Conservation (phyloP, 768 basidiomycete species). For the Clitopilus passeckerianus region DNA sequence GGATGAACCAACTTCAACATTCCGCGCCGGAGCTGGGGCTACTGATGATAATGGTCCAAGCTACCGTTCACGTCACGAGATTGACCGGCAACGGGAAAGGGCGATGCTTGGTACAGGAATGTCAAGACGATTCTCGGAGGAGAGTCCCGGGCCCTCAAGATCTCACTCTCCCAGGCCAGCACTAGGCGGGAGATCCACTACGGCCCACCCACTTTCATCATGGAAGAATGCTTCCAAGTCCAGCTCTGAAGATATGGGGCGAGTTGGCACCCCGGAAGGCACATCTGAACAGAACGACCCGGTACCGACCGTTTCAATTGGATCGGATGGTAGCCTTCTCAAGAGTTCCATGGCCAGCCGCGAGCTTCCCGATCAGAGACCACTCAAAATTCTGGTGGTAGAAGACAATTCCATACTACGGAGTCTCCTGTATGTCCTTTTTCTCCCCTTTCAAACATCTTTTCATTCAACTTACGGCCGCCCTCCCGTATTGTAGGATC, state of each 20-base stretch:
- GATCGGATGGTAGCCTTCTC: constrained; percentile 62
- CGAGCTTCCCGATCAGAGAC: constrained; percentile 30
- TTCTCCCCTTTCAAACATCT: constrained; percentile 3
- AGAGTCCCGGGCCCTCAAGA: constrained; percentile 18
- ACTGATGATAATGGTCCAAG: neutral
- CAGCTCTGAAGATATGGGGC: constrained; percentile 11
- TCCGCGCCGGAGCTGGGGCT: neutral
- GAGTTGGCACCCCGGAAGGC: constrained; percentile 14
- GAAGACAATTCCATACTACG: constrained; percentile 90
- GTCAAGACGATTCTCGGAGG: constrained; percentile 46
- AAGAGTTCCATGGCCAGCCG: constrained; percentile 58
- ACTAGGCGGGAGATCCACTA: constrained; percentile 50
- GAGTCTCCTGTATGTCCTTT: constrained; percentile 64
- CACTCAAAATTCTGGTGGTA: constrained; percentile 71
- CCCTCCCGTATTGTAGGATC: constrained; percentile 22
- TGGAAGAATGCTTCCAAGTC: constrained; percentile 25
- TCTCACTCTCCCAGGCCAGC: constrained; percentile 33
- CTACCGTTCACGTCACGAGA: neutral
- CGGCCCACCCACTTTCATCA: constrained; percentile 33
- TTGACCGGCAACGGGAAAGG: neutral
- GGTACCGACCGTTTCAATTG: constrained; percentile 46
- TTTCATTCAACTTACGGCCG: neutral
- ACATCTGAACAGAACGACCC: constrained; percentile 19
- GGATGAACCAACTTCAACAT: constrained; percentile 13
- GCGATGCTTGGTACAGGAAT: constrained; percentile 6